Base-by-base conservation (phyloP, 2,329 filamentous ascomycete genomes). In the Cladosporium sp. region DNA sequence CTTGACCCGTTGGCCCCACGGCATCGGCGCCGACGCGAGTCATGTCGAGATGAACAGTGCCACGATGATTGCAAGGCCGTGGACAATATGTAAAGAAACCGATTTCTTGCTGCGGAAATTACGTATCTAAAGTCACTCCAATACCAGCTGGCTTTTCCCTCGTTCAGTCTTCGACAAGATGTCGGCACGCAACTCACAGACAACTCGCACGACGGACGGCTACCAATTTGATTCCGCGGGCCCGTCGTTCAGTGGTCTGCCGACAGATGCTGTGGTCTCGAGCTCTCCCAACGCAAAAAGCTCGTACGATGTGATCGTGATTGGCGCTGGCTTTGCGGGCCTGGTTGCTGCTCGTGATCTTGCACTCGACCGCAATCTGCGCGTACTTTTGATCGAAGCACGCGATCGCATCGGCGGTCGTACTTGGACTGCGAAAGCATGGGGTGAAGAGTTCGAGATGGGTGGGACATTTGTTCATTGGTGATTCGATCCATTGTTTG, bases 391-490 rank as follows among this genome's bases (percentile, higher is more conserved):
- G 2, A 50, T 78, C 0, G 75, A 78, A 61, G 74, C 69, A 1
- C 68, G 76, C 14, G 74, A 79, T 56, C 66, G 75, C 0, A 73
- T 78, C 44, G 76, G 76, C 13, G 75, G 76, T 1, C 70, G 75
- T 0, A 74, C 74, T 1, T 78, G 72, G 70, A 72, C 72, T 0
- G 70, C 71, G 13, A 70, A 74, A 34, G 72, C 74, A 8, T 66
- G 63, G 0, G 73, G 71, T 0, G 73, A 76, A 14, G 68, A 69
- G 0, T 76, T 70, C 45, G 76, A 78, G 46, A 72, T 78, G 68
- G 76, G 76, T 0, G 76, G 76, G 0, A 76, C 74, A 0, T 78
- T 74, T 74, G 67, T 78, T 0, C 71, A 49, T 35, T 49, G 46
- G 38, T 38, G 4, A 16, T 13, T 38, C n/a, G 34, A 35, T 35